phyloP scores from a whole-genome alignment of 495 filamentous ascomycete species.

The Penicillium parvum region DNA sequence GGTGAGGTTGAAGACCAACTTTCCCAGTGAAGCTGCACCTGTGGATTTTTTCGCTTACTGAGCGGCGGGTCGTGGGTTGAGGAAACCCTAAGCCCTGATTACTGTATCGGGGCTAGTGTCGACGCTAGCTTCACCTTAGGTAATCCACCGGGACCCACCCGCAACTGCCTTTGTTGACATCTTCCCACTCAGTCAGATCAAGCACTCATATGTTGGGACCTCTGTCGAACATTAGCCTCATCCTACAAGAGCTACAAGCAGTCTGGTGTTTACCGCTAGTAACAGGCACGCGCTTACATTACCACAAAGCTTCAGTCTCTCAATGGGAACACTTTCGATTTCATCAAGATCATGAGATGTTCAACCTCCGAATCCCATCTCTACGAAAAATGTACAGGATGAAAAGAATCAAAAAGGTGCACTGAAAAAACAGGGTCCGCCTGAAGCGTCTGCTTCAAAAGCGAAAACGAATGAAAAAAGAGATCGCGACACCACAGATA shows the following conservation, averaged over 20 bases:
- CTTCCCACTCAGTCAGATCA: too few relatives aligned
- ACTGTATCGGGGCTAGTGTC: constrained; percentile 18
- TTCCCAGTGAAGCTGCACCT: constrained; percentile 27
- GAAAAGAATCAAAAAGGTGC: constrained; percentile 13
- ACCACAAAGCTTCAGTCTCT: background rate
- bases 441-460: constrained; percentile 3
- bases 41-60: constrained; percentile 50
- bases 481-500: background rate
- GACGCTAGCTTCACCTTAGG: too few relatives aligned
- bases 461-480: constrained; percentile 17
- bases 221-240: too few relatives aligned
- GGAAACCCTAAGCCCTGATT: constrained; percentile 39
- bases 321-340: background rate
- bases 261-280: too few relatives aligned
- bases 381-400: constrained; percentile 22
- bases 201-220: too few relatives aligned
- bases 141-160: too few relatives aligned
- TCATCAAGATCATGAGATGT: constrained; percentile 4
- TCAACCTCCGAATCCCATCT: constrained; percentile 6
- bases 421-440: constrained; percentile 17
- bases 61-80: constrained; percentile 26
- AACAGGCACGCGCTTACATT: too few relatives aligned
- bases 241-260: too few relatives aligned
- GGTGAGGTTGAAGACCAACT: constrained; percentile 44
- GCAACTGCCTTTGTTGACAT: too few relatives aligned